These are phyloP conservation scores for Sordaria brevicollis DNA, from an alignment of 495 filamentous ascomycete species.

Conservation along the genomic window DNA sequence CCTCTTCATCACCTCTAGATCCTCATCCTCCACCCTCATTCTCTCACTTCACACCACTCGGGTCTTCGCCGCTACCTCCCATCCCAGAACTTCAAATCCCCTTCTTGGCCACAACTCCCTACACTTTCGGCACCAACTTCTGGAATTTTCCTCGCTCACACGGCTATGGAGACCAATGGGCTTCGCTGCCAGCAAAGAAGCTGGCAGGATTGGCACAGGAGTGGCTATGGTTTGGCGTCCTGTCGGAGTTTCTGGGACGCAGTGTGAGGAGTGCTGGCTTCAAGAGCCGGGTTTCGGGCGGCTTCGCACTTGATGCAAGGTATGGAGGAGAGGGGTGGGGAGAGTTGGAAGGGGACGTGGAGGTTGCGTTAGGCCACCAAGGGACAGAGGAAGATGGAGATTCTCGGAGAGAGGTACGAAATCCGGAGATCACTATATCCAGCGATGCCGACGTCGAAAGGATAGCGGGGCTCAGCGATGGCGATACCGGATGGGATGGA, in stretches of 20 bases:
- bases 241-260: conserved; percentile 16
- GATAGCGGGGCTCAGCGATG: background rate
- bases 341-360: background rate
- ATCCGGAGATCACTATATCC: background rate
- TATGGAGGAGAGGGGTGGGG: background rate
- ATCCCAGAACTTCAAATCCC: conserved; percentile 8
- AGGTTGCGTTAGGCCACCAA: background rate
- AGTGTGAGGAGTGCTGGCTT: background rate
- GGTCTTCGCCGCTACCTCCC: background rate
- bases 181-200: conserved; percentile 10
- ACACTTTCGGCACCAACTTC: conserved; percentile 11
- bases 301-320: background rate
- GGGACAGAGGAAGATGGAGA: background rate
- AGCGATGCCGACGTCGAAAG: background rate
- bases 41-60: background rate
- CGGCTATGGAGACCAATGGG: conserved; percentile 17
- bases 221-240: conserved; percentile 17
- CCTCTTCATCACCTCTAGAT: background rate
- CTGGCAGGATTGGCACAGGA: conserved; percentile 15
- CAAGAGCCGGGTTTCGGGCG: background rate
- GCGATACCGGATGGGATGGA: background rate
- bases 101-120: conserved; percentile 16
- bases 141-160: conserved; percentile 17
- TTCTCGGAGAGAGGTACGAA: background rate
- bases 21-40: background rate